phyloP scores from a whole-genome alignment of 2,329 filamentous ascomycete genomes.

The Neopestalotiopsis rosae region DNA sequence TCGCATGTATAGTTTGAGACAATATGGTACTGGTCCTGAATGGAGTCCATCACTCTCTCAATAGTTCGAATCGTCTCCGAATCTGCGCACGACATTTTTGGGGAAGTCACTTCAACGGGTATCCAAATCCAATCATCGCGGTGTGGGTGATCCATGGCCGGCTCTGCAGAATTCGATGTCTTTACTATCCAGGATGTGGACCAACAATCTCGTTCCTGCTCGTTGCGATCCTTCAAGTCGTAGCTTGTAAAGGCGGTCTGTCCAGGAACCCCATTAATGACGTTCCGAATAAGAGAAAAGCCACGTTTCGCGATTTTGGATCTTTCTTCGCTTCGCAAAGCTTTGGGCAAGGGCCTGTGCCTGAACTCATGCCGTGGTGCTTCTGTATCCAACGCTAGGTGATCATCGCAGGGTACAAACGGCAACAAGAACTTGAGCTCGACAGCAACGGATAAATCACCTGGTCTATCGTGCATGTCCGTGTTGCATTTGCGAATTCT shows the following conservation, averaged over 20 bases:
- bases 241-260: slow-evolving; percentile 33
- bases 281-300: slow-evolving; percentile 49
- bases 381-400: background rate
- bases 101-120: slow-evolving; percentile 44
- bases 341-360: background rate
- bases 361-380: background rate
- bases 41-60: slow-evolving; percentile 29
- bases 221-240: slow-evolving; percentile 28
- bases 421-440: slow-evolving; percentile 21
- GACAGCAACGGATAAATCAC: slow-evolving; percentile 15
- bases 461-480: background rate
- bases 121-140: slow-evolving; percentile 37
- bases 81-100: slow-evolving; percentile 36
- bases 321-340: slow-evolving; percentile 76
- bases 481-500: background rate
- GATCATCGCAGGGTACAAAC: background rate
- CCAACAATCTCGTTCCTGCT: slow-evolving; percentile 40
- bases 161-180: slow-evolving; percentile 44
- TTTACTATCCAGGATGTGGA: slow-evolving; percentile 45
- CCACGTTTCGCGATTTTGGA: slow-evolving; percentile 91
- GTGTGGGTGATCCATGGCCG: slow-evolving; percentile 30
- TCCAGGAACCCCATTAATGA: slow-evolving; percentile 26
- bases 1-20: slow-evolving; percentile 44
- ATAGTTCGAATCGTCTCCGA: slow-evolving; percentile 25
- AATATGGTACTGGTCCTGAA: slow-evolving; percentile 31